phyloP scores from a whole-genome alignment of 2,329 filamentous ascomycete genomes.

The Chaetomiaceae sp. region DNA sequence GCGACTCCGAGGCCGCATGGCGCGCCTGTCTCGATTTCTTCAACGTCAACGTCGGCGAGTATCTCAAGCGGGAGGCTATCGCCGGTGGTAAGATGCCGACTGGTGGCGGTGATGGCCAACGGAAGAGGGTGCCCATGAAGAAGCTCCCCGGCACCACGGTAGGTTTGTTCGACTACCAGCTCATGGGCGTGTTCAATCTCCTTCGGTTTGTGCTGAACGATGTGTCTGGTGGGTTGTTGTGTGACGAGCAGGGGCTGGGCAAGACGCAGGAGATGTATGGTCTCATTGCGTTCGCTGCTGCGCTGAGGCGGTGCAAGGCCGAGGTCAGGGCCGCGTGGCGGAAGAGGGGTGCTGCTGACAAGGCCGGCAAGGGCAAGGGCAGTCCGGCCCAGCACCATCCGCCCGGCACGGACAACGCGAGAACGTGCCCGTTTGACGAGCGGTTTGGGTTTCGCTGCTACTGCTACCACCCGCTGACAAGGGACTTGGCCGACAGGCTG shows the following conservation, averaged over 20 bases:
- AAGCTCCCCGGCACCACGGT: conserved; percentile 21
- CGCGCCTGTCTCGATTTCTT: conserved; percentile 20
- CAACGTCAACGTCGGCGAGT: conserved; percentile 11
- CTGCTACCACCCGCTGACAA: conserved; percentile 19
- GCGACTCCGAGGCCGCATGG: conserved; percentile 16
- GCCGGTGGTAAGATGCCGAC: no score
- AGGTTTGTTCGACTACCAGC: conserved; percentile 26
- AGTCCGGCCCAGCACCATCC: conserved; percentile 8
- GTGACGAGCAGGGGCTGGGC: conserved; percentile 25
- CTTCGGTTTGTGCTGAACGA: conserved; percentile 10
- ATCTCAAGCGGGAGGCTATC: background rate
- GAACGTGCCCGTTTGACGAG: conserved; percentile 17
- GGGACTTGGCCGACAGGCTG: conserved; percentile 19
- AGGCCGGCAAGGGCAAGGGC: background rate
- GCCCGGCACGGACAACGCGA: background rate
- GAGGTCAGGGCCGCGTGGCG: conserved; percentile 18
- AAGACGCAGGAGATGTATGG: conserved; percentile 27
- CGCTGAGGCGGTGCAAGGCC: conserved; percentile 14
- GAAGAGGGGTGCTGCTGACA: background rate
- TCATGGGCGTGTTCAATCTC: conserved; percentile 22
- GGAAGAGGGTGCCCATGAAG: conserved; percentile 21
- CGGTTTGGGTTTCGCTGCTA: conserved; percentile 22
- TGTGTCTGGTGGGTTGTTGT: conserved; percentile 21
- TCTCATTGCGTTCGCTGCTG: conserved; percentile 15
- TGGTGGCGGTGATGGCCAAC: background rate